phyloP scores from a whole-genome alignment of 495 filamentous ascomycete species.

The Hypomontagnella submonticulosa region DNA sequence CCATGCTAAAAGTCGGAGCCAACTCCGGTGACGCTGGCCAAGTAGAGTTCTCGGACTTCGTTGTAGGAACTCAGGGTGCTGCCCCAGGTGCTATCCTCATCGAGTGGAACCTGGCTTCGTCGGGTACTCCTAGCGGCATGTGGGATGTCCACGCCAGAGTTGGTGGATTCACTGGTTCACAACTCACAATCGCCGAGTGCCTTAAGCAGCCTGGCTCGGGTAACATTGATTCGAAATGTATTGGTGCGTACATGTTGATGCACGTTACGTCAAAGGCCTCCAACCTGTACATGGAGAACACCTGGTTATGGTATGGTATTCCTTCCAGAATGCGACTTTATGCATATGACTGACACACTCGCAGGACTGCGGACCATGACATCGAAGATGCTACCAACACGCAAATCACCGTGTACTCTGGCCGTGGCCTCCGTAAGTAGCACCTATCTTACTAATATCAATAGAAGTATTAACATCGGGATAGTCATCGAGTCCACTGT shows the following conservation, averaged over 20 bases:
- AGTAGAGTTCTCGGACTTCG: conserved; percentile 82
- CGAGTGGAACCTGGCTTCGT: conserved; percentile 73
- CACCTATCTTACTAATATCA: not conserved
- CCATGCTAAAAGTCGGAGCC: conserved; percentile 79
- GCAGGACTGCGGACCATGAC: conserved; percentile 89
- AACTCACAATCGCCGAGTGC: conserved; percentile 79
- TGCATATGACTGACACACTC: conserved; percentile 68
- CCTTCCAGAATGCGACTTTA: conserved; percentile 71
- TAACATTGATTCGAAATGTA: conserved; percentile 65
- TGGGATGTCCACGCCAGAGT: conserved; percentile 92
- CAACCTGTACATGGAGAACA: conserved; percentile 84
- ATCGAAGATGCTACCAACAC: conserved; percentile 74
- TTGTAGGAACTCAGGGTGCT: conserved; percentile 77
- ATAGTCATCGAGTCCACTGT: conserved; percentile 61
- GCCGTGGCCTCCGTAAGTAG: conserved; percentile 67
- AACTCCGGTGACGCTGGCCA: conserved; percentile 75
- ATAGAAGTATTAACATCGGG: not conserved
- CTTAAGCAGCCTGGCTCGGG: conserved; percentile 68
- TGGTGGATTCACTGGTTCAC: conserved; percentile 81
- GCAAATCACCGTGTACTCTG: conserved; percentile 77
- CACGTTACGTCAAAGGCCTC: conserved; percentile 76
- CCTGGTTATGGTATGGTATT: conserved; percentile 79
- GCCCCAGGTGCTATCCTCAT: conserved; percentile 77
- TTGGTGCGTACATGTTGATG: conserved; percentile 82
- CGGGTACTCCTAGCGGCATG: conserved; percentile 76